These are phyloP conservation scores for Sextonia rubra DNA, from an alignment of 164 flowering plant species.

Conservation along the genomic window DNA sequence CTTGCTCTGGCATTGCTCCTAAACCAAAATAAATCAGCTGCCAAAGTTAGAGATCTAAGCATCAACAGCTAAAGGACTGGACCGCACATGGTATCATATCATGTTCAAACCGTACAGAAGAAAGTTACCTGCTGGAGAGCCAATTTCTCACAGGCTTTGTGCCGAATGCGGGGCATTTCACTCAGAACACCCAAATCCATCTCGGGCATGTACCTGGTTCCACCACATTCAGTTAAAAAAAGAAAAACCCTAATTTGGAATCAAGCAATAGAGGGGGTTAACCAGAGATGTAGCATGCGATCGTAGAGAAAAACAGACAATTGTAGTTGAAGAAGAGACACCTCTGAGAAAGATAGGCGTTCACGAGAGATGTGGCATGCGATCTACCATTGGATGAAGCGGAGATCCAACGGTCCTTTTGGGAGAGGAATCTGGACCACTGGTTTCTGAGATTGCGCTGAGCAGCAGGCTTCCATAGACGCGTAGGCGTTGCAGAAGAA, in stretches of 20 bases:
- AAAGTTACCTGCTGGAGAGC: conserved; percentile 5
- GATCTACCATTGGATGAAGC: conserved; percentile 52
- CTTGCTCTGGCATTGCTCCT: conserved; percentile 12
- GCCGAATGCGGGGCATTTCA: conserved; percentile 4
- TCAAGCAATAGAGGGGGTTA: background rate
- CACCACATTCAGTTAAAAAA: background rate
- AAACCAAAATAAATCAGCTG: conserved; percentile 10
- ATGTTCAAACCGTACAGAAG: background rate
- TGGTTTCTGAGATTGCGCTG: conserved; percentile 82
- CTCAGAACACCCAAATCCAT: conserved; percentile 14
- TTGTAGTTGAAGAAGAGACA: conserved; percentile 3
- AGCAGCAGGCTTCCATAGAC: conserved; percentile 86
- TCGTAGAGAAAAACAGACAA: too few species aligned
- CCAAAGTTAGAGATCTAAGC: background rate
- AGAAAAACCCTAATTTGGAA: background rate
- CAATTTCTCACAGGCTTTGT: conserved; percentile 10
- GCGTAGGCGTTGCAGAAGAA: conserved; percentile 26
- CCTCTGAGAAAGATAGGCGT: conserved; percentile 62
- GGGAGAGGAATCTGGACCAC: conserved; percentile 65
- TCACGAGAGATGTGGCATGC: conserved; percentile 65
- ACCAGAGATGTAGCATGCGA: too few species aligned
- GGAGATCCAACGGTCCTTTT: conserved; percentile 50
- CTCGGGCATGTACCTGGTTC: conserved; percentile 9
- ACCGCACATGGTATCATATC: too few species aligned
- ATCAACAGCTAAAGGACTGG: background rate